Conservation (phyloP, 192 early-diverging fungal species). For the Funneliformis geosporum region DNA sequence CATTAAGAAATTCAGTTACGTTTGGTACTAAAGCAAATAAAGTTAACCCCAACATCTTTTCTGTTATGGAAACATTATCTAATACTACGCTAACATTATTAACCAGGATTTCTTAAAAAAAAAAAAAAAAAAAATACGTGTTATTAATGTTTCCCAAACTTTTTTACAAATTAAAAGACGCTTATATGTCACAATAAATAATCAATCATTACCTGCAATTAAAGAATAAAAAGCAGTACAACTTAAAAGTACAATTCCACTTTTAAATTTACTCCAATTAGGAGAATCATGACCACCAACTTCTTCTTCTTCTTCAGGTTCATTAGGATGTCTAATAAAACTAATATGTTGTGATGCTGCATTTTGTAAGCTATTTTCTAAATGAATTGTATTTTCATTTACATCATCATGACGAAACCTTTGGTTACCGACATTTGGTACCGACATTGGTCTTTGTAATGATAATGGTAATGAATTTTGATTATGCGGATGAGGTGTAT, state of each 20-base stretch:
- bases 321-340: slow-evolving; percentile 42
- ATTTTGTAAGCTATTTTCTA: slow-evolving; percentile 27
- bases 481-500: background rate
- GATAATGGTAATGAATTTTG: background rate
- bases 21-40: slow-evolving; percentile 93
- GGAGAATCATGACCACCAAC: slow-evolving; percentile 85
- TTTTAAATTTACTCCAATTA: slow-evolving; percentile 85
- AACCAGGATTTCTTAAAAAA: slow-evolving; percentile 75
- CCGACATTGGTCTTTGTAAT: background rate
- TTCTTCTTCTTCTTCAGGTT: slow-evolving; percentile 63
- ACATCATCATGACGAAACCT: slow-evolving; percentile 11
- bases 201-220: slow-evolving; percentile 59
- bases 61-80: slow-evolving; percentile 63
- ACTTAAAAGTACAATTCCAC: slow-evolving; percentile 71
- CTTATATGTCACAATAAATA: no score
- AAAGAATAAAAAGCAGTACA: slow-evolving; percentile 88
- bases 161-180: background rate
- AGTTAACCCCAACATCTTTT: slow-evolving; percentile 91
- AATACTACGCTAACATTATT: slow-evolving; percentile 81
- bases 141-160: no score
- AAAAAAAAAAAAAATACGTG: background rate
- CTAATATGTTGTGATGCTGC: slow-evolving; percentile 21
- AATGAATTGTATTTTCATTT: background rate
- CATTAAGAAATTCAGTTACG: slow-evolving; percentile 93
- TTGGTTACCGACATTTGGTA: background rate